Conservation (phyloP, 1,139 yeast species). For the Kluyveromyces sp. region DNA sequence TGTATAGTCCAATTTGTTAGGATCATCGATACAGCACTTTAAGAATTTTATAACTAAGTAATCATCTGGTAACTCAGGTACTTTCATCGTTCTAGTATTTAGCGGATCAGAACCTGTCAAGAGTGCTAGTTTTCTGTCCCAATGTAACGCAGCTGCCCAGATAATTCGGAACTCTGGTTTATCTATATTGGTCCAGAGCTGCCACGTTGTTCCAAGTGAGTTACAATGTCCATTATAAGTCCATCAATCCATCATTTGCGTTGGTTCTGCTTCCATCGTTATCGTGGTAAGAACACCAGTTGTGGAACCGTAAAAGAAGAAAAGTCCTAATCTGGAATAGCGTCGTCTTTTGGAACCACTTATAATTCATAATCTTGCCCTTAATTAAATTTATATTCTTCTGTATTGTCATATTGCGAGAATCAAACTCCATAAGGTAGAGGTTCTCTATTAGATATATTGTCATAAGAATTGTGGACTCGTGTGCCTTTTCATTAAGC, state of each 20-base stretch:
- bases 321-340: conserved; percentile 22
- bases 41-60: conserved; percentile 14
- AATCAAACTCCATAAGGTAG: conserved; percentile 1
- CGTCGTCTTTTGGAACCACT: conserved; percentile 23
- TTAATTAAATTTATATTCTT: conserved; percentile 2
- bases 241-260: conserved; percentile 24
- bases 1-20: conserved; percentile 16
- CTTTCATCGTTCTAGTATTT: conserved; percentile 17
- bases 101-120: conserved; percentile 26
- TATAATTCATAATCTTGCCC: conserved; percentile 10
- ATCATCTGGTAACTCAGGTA: conserved; percentile 11
- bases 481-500: conserved; percentile 17
- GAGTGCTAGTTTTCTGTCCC: conserved; percentile 27
- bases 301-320: conserved; percentile 23
- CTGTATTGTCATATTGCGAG: not conserved
- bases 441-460: conserved; percentile 1
- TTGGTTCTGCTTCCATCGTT: conserved; percentile 27
- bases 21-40: conserved; percentile 17
- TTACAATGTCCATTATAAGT: conserved; percentile 23
- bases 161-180: conserved; percentile 11
- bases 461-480: conserved; percentile 11
- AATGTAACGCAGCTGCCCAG: conserved; percentile 25
- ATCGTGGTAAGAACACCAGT: conserved; percentile 30
- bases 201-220: conserved; percentile 27
- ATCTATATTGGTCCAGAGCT: conserved; percentile 12